Percentiles rank a stretch among this genome's conserved stretches.
phyloP scores from a whole-genome alignment of 225 moss, liverwort and hornwort species.

The Polytrichum formosum region DNA sequence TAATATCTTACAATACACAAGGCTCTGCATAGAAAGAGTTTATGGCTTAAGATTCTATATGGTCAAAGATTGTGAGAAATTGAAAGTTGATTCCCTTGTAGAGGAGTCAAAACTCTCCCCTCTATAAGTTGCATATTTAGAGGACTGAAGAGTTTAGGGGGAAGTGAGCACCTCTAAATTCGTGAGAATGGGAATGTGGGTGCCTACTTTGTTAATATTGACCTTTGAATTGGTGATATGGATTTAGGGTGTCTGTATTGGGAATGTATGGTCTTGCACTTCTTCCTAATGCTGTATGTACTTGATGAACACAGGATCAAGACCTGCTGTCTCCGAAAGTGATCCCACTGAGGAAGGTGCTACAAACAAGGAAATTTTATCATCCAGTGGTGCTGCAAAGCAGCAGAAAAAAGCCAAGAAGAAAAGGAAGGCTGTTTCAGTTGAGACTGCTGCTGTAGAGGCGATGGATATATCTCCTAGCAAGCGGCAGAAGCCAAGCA shows the following conservation, averaged over 20 bases:
- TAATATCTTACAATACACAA: no score
- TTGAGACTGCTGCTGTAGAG: not conserved
- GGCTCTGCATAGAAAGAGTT: no score
- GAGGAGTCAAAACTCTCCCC: no score
- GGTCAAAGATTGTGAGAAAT: no score
- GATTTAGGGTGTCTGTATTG: not conserved
- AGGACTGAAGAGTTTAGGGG: no score
- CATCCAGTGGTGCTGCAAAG: slow-evolving; percentile 3
- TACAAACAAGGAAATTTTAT: slow-evolving; percentile 23
- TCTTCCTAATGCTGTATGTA: not conserved
- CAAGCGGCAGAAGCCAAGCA: slow-evolving; percentile 37
- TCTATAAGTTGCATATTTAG: no score
- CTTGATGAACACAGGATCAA: not conserved
- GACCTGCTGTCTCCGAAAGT: slow-evolving; percentile 11
- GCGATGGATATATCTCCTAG: slow-evolving; percentile 8
- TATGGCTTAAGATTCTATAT: no score
- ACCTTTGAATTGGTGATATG: not conserved
- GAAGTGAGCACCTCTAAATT: not conserved
- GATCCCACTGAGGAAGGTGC: slow-evolving; percentile 18
- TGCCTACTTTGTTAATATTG: not conserved
- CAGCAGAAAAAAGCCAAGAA: slow-evolving; percentile 13
- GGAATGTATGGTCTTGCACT: not conserved
- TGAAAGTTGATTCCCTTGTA: no score
- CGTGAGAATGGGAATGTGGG: not conserved
- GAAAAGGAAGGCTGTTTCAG: slow-evolving; percentile 22